Conservation (phyloP, 495 filamentous ascomycete species). For the Coniosporium apollinis region DNA sequence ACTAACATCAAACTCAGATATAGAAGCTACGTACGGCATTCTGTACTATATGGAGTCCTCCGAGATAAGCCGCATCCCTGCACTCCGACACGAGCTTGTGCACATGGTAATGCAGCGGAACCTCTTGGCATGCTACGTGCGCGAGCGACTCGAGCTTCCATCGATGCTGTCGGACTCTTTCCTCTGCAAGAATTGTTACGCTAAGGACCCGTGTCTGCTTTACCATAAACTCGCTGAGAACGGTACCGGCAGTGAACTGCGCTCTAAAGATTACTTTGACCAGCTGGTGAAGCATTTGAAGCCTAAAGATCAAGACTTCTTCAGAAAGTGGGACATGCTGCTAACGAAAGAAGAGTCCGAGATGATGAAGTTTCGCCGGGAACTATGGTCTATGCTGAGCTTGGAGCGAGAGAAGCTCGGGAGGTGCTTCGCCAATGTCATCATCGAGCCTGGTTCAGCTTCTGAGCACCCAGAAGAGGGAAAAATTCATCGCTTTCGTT, state of each 20-base stretch:
- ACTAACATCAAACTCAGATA: constrained; percentile 31
- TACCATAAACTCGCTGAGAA: constrained; percentile 86
- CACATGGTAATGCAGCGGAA: constrained; percentile 98
- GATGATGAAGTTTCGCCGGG: constrained; percentile 61
- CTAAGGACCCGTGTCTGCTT: constrained; percentile 72
- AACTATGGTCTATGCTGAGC: constrained; percentile 91
- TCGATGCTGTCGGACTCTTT: constrained; percentile 66
- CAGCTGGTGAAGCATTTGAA: constrained; percentile 58
- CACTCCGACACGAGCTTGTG: constrained; percentile 66
- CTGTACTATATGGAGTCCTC: constrained; percentile 89
- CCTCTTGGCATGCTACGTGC: constrained; percentile 63
- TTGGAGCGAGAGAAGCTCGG: constrained; percentile 74
- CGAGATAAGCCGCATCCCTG: constrained; percentile 66
- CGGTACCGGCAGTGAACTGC: constrained; percentile 65
- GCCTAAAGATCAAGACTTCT: constrained; percentile 59
- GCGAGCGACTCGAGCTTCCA: constrained; percentile 64
- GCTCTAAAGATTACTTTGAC: constrained; percentile 56
- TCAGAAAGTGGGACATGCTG: constrained; percentile 83
- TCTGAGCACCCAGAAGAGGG: constrained; percentile 44
- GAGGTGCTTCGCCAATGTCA: constrained; percentile 54
- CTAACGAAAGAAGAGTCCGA: constrained; percentile 89
- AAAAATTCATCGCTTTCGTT: constrained; percentile 82
- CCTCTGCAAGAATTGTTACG: constrained; percentile 71
- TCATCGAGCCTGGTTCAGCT: constrained; percentile 62
- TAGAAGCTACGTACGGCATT: constrained; percentile 74